Evolutionary conservation across 2,329 filamentous ascomycete genomes (phyloP).

Genomic region (Aspergillus uvarum): DNA sequence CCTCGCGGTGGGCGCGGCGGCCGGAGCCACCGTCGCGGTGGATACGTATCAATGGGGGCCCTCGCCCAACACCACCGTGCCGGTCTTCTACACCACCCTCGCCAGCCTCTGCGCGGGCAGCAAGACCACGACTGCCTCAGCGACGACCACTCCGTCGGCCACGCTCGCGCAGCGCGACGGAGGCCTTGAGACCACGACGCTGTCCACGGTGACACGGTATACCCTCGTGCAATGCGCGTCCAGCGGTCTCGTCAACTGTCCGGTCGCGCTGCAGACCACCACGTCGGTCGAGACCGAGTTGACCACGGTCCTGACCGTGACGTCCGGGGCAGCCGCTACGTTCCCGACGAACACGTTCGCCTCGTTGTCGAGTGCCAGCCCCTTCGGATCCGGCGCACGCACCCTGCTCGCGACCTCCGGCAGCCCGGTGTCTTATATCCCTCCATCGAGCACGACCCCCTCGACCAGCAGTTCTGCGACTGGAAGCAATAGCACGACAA

Average conservation of each 20-base stretch:
- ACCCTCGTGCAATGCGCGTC: not conserved
- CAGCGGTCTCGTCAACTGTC: conserved; percentile 2
- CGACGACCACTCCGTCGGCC: not conserved
- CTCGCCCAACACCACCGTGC: conserved; percentile 2
- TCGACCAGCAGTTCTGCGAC: not conserved
- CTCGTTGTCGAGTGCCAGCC: not conserved
- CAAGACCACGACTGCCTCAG: not conserved
- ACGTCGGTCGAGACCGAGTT: too few relatives aligned
- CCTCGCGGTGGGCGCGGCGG: conserved; percentile 7
- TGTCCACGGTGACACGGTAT: conserved; percentile 3
- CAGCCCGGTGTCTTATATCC: conserved; percentile 3
- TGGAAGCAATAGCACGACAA: not conserved
- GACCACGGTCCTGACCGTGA: too few relatives aligned
- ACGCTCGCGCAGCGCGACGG: not conserved
- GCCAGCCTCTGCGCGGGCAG: conserved; percentile 6
- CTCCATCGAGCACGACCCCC: not conserved
- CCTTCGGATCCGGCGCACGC: conserved; percentile 2
- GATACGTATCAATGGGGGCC: conserved; percentile 10
- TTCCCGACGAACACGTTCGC: conserved; percentile 2
- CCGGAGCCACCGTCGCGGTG: conserved; percentile 9
- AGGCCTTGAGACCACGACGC: not conserved
- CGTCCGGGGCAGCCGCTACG: not conserved
- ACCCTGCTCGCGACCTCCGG: not conserved
- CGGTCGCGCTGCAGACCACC: not conserved
- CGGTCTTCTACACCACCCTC: conserved; percentile 10